Conservation (phyloP, 495 filamentous ascomycete species). For the Viridothelium virens region DNA sequence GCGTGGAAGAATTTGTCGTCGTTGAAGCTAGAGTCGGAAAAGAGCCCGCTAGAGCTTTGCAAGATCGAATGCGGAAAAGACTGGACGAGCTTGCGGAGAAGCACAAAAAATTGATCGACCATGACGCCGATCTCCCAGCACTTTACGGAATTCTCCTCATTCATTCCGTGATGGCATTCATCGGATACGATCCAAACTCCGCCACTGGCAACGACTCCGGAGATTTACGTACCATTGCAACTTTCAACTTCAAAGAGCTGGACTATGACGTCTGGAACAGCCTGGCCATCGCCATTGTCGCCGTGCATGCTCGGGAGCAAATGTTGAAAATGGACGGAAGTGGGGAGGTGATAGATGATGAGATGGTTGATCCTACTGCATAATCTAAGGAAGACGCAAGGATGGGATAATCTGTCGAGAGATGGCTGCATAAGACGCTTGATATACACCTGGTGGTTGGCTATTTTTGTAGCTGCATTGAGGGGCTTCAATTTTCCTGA, state of each 20-base stretch:
- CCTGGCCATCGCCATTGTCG: conserved; percentile 33
- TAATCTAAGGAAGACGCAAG: neutral
- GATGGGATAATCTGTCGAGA: neutral
- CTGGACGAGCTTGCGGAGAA: conserved; percentile 17
- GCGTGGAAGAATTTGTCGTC: conserved; percentile 28
- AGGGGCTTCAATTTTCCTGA: conserved; percentile 1
- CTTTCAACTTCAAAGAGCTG: conserved; percentile 29
- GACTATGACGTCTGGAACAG: conserved; percentile 37
- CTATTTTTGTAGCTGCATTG: conserved; percentile 7
- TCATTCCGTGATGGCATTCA: conserved; percentile 31
- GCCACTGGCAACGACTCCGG: conserved; percentile 12
- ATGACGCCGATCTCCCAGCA: conserved; percentile 28
- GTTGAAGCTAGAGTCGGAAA: conserved; percentile 21
- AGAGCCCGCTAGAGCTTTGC: conserved; percentile 13
- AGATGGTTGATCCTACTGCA: neutral
- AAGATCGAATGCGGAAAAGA: conserved; percentile 11
- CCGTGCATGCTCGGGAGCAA: conserved; percentile 4
- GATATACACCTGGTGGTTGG: neutral
- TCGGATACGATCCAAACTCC: conserved; percentile 25
- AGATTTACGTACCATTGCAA: conserved; percentile 26
- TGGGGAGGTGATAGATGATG: neutral
- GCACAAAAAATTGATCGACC: conserved; percentile 20
- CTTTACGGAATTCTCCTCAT: conserved; percentile 32
- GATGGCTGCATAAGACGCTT: neutral
- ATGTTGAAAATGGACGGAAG: neutral